phyloP scores from a whole-genome alignment of 495 filamentous ascomycete species.

The Aspergillus baeticus region DNA sequence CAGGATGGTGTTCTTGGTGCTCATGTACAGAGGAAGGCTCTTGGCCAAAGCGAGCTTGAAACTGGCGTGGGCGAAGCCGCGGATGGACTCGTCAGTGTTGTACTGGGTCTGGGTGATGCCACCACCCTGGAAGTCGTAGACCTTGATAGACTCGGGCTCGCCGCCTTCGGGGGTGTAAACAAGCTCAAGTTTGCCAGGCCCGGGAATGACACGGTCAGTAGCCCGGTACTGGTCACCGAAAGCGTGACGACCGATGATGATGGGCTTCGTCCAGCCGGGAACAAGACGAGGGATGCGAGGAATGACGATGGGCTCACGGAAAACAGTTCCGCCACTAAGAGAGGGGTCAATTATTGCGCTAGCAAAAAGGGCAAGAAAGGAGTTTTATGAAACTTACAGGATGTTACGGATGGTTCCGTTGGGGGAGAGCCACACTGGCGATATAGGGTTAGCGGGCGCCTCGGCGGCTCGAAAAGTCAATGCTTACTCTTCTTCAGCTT shows the following conservation, averaged over 20 bases:
- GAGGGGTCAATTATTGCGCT: conserved; percentile 9
- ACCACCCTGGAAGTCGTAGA: conserved; percentile 85
- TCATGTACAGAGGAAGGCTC: conserved; percentile 90
- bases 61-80: conserved; percentile 88
- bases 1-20: conserved; percentile 99
- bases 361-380: not conserved
- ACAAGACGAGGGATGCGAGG: conserved; percentile 87
- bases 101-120: conserved; percentile 93
- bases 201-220: conserved; percentile 78
- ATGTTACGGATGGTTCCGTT: conserved; percentile 98
- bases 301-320: conserved; percentile 97
- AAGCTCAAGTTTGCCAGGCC: conserved; percentile 85
- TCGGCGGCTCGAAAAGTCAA: not conserved
- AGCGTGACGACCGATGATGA: conserved; percentile 97
- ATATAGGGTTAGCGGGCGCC: conserved; percentile 18
- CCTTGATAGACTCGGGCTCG: conserved; percentile 80
- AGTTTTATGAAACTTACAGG: conserved; percentile 46
- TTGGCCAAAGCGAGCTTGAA: conserved; percentile 94
- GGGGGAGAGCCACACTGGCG: conserved; percentile 90
- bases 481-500: conserved; percentile 90
- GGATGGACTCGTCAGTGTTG: conserved; percentile 94
- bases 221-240: conserved; percentile 99
- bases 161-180: conserved; percentile 86
- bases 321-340: conserved; percentile 86
- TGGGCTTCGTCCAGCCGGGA: conserved; percentile 95